Conservation (phyloP, 371 early-diverging fungal genomes). For the Mortierella sp. region DNA sequence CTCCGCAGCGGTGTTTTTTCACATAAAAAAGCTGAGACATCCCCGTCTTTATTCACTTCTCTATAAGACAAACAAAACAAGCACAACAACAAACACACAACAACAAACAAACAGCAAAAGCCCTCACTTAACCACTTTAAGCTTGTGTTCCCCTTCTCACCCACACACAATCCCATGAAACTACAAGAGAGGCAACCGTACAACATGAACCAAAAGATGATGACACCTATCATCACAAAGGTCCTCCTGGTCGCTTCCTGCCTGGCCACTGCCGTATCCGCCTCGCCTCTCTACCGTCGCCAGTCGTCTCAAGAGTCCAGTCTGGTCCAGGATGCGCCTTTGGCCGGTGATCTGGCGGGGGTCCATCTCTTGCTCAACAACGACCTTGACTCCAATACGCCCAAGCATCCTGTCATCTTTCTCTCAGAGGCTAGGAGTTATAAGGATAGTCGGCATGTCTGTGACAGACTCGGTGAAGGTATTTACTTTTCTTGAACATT, state of each 20-base stretch:
- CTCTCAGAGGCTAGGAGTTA: conserved; percentile 25
- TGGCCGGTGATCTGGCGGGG: conserved; percentile 20
- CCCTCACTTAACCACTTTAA: background rate
- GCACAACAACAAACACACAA: background rate
- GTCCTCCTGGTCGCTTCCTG: background rate
- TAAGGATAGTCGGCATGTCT: conserved; percentile 18
- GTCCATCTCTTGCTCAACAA: conserved; percentile 46
- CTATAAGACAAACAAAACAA: background rate
- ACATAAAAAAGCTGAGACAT: background rate
- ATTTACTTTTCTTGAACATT: background rate
- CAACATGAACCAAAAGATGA: background rate
- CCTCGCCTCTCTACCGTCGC: background rate
- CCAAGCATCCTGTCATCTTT: conserved; percentile 32
- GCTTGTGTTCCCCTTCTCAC: background rate
- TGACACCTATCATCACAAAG: background rate
- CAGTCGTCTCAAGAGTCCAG: background rate
- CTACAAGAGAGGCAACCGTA: background rate
- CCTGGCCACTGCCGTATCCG: background rate
- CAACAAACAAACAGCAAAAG: background rate
- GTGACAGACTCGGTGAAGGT: conserved; percentile 35
- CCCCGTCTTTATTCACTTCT: background rate
- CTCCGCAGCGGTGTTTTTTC: background rate
- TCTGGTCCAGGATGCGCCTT: conserved; percentile 20
- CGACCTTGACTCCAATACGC: conserved; percentile 35
- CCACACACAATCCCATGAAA: background rate